phyloP scores from a whole-genome alignment of 1,139 yeast genomes.

The Debaryomyces sp. region DNA sequence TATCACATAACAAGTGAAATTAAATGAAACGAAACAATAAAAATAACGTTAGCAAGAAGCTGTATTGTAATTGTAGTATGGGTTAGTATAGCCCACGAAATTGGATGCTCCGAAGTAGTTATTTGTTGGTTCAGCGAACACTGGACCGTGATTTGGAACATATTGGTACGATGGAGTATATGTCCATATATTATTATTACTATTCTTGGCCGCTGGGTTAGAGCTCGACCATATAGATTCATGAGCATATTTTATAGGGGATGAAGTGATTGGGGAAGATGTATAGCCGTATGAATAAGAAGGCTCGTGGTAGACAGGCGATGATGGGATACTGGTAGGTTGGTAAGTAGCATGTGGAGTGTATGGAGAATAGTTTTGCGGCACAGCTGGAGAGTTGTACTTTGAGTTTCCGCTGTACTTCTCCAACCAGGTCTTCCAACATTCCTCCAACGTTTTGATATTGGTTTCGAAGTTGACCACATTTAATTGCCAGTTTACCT shows the following conservation, averaged over 20 bases:
- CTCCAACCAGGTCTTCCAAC: slow-evolving; percentile 51
- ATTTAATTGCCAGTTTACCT: slow-evolving; percentile 51
- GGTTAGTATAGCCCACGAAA: slow-evolving; percentile 44
- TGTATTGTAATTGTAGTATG: slow-evolving; percentile 39
- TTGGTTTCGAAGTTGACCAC: slow-evolving; percentile 45
- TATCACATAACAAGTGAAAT: not conserved
- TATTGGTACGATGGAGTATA: slow-evolving; percentile 25
- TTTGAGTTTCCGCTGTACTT: slow-evolving; percentile 23
- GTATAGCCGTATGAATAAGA: slow-evolving; percentile 15
- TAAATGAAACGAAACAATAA: slow-evolving; percentile 1
- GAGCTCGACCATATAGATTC: slow-evolving; percentile 28
- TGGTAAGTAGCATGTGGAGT: slow-evolving; percentile 8
- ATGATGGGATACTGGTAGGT: slow-evolving; percentile 24
- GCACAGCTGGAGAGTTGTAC: slow-evolving; percentile 7
- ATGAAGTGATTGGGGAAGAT: slow-evolving; percentile 25
- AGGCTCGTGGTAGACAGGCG: slow-evolving; percentile 23
- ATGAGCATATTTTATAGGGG: slow-evolving; percentile 25
- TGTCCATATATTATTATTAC: slow-evolving; percentile 21
- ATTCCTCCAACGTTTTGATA: slow-evolving; percentile 48
- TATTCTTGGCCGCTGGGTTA: not conserved
- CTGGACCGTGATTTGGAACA: slow-evolving; percentile 11
- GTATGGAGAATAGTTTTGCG: slow-evolving; percentile 8
- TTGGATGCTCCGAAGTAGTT: slow-evolving; percentile 20
- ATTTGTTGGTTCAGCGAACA: slow-evolving; percentile 15
- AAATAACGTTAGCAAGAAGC: slow-evolving; percentile 29